Conservation (phyloP, 106 monocot species). For the Amphibolis antarctica region DNA sequence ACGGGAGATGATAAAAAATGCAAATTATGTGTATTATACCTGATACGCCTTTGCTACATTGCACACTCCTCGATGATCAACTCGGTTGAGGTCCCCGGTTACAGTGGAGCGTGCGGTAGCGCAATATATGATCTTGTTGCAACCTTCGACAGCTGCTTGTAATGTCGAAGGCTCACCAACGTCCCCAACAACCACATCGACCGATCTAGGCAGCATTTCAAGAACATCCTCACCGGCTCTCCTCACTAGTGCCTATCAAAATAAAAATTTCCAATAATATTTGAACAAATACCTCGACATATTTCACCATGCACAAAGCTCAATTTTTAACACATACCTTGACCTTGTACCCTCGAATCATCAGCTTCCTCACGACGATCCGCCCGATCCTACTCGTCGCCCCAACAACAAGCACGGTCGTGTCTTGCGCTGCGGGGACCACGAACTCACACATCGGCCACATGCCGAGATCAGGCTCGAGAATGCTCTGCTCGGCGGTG, state of each 20-base stretch:
- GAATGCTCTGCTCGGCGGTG: conserved; percentile 27
- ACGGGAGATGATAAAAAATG: background rate
- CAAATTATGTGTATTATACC: conserved; percentile 20
- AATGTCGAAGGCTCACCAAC: conserved; percentile 73
- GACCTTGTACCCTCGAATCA: conserved; percentile 89
- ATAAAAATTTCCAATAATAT: background rate
- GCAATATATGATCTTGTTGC: conserved; percentile 94
- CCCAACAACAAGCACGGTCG: conserved; percentile 81
- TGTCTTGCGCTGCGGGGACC: conserved; percentile 84
- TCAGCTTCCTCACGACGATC: conserved; percentile 82
- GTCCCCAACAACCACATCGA: conserved; percentile 70
- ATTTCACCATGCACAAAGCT: background rate
- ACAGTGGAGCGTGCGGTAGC: conserved; percentile 85
- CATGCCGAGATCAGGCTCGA: conserved; percentile 34
- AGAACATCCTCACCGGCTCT: conserved; percentile 63
- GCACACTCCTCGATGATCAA: conserved; percentile 71
- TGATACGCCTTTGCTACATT: conserved; percentile 90
- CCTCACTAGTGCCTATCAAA: conserved; percentile 72
- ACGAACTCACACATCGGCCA: conserved; percentile 95
- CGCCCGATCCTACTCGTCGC: conserved; percentile 90
- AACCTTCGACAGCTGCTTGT: conserved; percentile 55
- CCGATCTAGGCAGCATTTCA: conserved; percentile 90
- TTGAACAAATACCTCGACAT: background rate
- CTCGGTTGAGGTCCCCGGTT: conserved; percentile 85
- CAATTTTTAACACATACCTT: conserved; percentile 34